These are phyloP conservation scores for Powellomyces hirtus DNA, from an alignment of 192 early-diverging fungal genomes.

Conservation along the genomic window DNA sequence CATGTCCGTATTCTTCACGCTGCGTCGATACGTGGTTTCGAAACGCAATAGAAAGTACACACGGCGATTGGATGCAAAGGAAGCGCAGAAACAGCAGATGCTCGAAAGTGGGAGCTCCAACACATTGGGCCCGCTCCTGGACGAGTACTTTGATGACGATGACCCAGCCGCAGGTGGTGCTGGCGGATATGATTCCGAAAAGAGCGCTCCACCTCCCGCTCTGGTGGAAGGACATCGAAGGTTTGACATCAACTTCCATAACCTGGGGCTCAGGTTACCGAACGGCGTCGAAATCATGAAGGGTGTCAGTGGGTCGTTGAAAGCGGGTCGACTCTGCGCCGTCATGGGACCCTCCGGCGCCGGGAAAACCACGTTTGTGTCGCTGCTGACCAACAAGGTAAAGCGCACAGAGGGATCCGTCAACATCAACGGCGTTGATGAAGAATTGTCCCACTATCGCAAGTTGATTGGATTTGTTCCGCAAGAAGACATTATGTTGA, in stretches of 20 bases:
- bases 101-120: background rate
- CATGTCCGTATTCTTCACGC: conserved; percentile 8
- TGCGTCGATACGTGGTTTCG: background rate
- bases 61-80: conserved; percentile 3
- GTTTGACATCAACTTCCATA: conserved; percentile 61
- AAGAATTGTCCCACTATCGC: conserved; percentile 57
- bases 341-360: conserved; percentile 56
- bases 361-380: conserved; percentile 60
- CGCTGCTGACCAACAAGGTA: conserved; percentile 64
- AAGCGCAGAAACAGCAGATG: background rate
- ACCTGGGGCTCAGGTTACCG: conserved; percentile 37
- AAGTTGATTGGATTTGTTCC: conserved; percentile 75
- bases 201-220: background rate
- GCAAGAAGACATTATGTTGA: conserved; percentile 69
- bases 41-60: conserved; percentile 19
- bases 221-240: background rate
- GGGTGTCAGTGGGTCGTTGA: conserved; percentile 57
- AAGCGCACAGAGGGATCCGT: conserved; percentile 52
- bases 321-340: conserved; percentile 55
- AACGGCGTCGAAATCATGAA: conserved; percentile 53
- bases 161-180: no score
- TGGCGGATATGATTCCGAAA: background rate
- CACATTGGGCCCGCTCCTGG: background rate
- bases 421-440: conserved; percentile 54
- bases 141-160: no score